These are phyloP conservation scores for Pachyrhizus erosus DNA, from an alignment of 306 rosid genomes.

Conservation along the genomic window DNA sequence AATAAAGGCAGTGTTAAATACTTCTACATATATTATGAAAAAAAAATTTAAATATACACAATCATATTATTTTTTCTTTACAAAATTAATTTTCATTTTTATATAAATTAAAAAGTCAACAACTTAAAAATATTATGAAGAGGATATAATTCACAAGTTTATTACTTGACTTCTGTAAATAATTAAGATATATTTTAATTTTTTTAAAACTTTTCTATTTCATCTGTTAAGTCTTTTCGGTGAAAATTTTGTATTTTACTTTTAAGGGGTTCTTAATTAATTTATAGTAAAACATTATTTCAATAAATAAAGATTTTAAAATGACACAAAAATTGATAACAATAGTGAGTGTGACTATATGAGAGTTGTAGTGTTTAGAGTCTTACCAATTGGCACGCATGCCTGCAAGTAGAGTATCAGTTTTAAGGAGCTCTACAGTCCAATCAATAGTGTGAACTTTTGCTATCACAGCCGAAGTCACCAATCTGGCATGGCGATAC, in stretches of 20 bases:
- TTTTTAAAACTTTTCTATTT: too few species aligned
- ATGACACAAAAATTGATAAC: background rate
- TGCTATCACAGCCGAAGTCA: slow-evolving; percentile 71
- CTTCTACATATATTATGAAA: background rate
- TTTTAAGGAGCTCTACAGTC: slow-evolving; percentile 76
- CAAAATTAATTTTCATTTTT: background rate
- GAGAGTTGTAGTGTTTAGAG: background rate
- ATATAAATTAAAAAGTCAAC: background rate
- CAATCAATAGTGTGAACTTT: slow-evolving; percentile 74
- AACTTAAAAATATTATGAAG: background rate
- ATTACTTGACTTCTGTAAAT: background rate
- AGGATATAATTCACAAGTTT: background rate
- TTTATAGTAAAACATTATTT: too few species aligned
- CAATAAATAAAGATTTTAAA: background rate
- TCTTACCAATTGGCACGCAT: slow-evolving; percentile 67
- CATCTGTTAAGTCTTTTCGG: too few species aligned
- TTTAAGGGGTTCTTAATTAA: too few species aligned
- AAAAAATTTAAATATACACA: background rate
- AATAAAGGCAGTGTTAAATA: background rate
- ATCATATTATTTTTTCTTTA: background rate
- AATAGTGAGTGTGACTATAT: background rate
- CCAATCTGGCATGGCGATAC: slow-evolving; percentile 66
- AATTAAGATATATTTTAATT: too few species aligned
- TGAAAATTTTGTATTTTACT: background rate
- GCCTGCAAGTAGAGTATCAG: slow-evolving; percentile 64